phyloP scores from a whole-genome alignment of 352 stramenopile species.

The Globisporangium canariense region DNA sequence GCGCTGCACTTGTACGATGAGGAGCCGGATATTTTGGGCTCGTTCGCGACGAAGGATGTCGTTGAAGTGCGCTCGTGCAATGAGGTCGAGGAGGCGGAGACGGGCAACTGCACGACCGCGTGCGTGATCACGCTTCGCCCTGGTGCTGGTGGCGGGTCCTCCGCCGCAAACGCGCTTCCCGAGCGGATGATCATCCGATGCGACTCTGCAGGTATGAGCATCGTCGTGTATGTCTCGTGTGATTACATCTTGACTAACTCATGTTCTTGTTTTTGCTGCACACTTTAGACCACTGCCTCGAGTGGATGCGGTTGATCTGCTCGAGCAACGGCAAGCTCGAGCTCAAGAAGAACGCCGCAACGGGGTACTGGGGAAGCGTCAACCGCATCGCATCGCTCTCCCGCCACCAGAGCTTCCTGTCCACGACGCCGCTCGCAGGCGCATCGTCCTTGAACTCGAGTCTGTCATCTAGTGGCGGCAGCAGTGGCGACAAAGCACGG shows the following conservation, averaged over 20 bases:
- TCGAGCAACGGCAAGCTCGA: conserved; percentile 83
- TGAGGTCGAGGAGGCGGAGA: conserved; percentile 66
- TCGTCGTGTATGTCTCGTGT: not conserved
- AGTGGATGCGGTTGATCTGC: conserved; percentile 87
- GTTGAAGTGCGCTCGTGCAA: conserved; percentile 75
- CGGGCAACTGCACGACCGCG: conserved; percentile 43
- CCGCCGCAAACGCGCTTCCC: conserved; percentile 20
- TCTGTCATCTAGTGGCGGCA: conserved; percentile 7
- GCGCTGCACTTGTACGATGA: conserved; percentile 86
- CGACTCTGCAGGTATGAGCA: conserved; percentile 65
- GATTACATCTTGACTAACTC: not conserved
- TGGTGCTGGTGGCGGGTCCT: conserved; percentile 14
- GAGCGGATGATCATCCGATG: conserved; percentile 75
- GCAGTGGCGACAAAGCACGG: conserved; percentile 35
- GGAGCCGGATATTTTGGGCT: conserved; percentile 81
- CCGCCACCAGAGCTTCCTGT: conserved; percentile 81
- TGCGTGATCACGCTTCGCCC: conserved; percentile 56
- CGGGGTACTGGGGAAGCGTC: conserved; percentile 79
- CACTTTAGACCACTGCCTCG: conserved; percentile 70
- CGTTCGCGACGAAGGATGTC: conserved; percentile 79
- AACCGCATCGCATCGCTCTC: conserved; percentile 84
- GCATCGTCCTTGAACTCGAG: conserved; percentile 28
- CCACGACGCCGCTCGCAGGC: conserved; percentile 47
- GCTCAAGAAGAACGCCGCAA: conserved; percentile 87
- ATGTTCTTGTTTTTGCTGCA: not conserved